Percentiles rank a stretch among this genome's conserved stretches.
Conservation (phyloP, 2,329 filamentous ascomycete species). For the Aspergillus brasiliensis region DNA sequence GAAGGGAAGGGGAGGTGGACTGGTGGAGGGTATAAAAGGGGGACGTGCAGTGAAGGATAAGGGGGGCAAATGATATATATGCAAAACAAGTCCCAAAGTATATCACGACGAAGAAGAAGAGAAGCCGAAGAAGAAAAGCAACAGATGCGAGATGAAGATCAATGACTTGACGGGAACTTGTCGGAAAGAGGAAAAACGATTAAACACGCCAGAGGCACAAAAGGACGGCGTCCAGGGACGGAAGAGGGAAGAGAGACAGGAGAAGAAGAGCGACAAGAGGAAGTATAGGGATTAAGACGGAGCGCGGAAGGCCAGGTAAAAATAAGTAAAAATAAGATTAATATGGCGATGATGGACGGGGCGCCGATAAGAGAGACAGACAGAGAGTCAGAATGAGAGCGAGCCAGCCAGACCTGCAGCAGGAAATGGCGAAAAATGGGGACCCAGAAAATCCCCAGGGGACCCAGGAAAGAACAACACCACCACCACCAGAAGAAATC, state of each 20-base stretch:
- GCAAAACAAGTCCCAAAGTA: conserved; percentile 1
- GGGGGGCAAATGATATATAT: conserved; percentile 8
- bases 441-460: conserved; percentile 16
- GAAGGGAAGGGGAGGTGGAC: too few relatives aligned
- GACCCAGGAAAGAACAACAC: conserved; percentile 10
- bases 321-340: conserved; percentile 6
- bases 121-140: neutral
- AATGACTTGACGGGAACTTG: neutral
- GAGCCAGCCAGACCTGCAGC: neutral
- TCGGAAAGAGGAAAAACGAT: conserved; percentile 1
- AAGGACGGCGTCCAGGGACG: neutral
- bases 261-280: conserved; percentile 3
- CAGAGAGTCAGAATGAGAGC: conserved; percentile 8
- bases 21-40: conserved; percentile 2
- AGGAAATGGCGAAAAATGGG: conserved; percentile 18
- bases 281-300: conserved; percentile 10
- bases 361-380: conserved; percentile 46
- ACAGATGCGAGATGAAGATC: neutral
- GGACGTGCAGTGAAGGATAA: neutral
- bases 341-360: conserved; percentile 13
- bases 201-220: neutral
- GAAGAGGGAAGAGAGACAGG: conserved; percentile 8
- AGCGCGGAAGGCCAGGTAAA: conserved; percentile 12
- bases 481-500: neutral
- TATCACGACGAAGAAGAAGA: neutral